These are phyloP conservation scores for Hemisphaericaspora xylanilytica DNA, from an alignment of 1,139 yeast genomes.

Conservation along the genomic window DNA sequence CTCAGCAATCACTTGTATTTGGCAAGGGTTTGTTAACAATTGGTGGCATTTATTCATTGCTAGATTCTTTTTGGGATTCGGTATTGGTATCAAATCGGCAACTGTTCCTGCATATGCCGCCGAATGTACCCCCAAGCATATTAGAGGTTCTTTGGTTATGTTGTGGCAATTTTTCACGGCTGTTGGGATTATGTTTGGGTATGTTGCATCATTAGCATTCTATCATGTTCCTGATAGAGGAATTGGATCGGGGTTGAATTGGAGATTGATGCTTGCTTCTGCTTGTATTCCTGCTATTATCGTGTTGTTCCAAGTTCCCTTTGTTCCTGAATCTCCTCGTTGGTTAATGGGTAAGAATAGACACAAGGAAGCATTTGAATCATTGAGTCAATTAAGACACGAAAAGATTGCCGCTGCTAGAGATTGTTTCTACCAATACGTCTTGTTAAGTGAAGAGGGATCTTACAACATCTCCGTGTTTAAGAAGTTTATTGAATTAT, in stretches of 20 bases:
- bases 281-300: constrained; percentile 72
- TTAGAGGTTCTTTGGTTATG: constrained; percentile 82
- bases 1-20: constrained; percentile 66
- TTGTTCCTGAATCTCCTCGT: constrained; percentile 77
- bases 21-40: constrained; percentile 70
- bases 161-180: constrained; percentile 91
- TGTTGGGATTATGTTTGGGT: constrained; percentile 81
- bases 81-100: constrained; percentile 77
- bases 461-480: constrained; percentile 54
- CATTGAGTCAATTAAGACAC: constrained; percentile 50
- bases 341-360: constrained; percentile 72
- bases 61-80: constrained; percentile 69
- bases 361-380: constrained; percentile 54
- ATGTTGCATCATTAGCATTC: constrained; percentile 65
- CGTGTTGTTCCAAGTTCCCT: constrained; percentile 65
- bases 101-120: constrained; percentile 83
- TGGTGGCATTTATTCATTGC: constrained; percentile 81
- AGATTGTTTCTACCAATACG: constrained; percentile 70
- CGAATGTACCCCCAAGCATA: constrained; percentile 73
- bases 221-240: constrained; percentile 34
- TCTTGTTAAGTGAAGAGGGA: constrained; percentile 64
- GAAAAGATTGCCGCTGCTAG: constrained; percentile 66
- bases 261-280: constrained; percentile 82
- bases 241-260: constrained; percentile 52
- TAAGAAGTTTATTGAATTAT: constrained; percentile 52